These are phyloP conservation scores for Porcisia hertigi DNA, from an alignment of 208 protist genomes.

Conservation along the genomic window DNA sequence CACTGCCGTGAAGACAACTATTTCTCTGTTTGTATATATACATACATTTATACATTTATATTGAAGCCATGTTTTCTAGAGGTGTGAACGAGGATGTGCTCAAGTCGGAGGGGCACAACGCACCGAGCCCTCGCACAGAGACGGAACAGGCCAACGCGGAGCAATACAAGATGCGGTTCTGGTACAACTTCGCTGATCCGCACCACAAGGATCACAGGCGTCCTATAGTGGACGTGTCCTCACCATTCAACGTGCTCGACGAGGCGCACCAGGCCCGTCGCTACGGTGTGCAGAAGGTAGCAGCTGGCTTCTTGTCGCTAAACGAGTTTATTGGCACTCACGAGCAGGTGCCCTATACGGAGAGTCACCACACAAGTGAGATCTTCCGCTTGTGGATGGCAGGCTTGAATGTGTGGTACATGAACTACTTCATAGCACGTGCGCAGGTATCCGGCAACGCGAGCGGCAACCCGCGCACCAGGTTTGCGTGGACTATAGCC, in stretches of 20 bases:
- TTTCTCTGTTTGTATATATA: background rate
- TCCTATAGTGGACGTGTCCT: slow-evolving; percentile 74
- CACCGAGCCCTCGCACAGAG: slow-evolving; percentile 28
- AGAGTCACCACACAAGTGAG: slow-evolving; percentile 74
- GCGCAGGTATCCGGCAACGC: slow-evolving; percentile 40
- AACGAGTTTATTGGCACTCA: slow-evolving; percentile 68
- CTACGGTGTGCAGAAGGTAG: slow-evolving; percentile 69
- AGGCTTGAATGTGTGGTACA: slow-evolving; percentile 62
- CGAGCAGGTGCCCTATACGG: slow-evolving; percentile 85
- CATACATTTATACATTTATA: background rate
- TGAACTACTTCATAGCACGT: slow-evolving; percentile 59
- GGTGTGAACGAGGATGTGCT: slow-evolving; percentile 58
- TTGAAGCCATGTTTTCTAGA: slow-evolving; percentile 58
- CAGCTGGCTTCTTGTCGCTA: slow-evolving; percentile 59
- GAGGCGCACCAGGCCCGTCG: slow-evolving; percentile 77
- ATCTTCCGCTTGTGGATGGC: slow-evolving; percentile 68
- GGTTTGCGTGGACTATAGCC: slow-evolving; percentile 67
- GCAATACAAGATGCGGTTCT: slow-evolving; percentile 62
- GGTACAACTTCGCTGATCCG: slow-evolving; percentile 63
- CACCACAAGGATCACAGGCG: slow-evolving; percentile 32
- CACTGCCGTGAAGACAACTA: too few relatives aligned
- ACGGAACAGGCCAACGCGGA: slow-evolving; percentile 33
- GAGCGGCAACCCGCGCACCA: slow-evolving; percentile 61
- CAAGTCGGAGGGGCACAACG: slow-evolving; percentile 59
- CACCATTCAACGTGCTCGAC: slow-evolving; percentile 77